Base-by-base conservation (phyloP, 495 filamentous ascomycete genomes). In the Aspergillus incahuasiensis region DNA sequence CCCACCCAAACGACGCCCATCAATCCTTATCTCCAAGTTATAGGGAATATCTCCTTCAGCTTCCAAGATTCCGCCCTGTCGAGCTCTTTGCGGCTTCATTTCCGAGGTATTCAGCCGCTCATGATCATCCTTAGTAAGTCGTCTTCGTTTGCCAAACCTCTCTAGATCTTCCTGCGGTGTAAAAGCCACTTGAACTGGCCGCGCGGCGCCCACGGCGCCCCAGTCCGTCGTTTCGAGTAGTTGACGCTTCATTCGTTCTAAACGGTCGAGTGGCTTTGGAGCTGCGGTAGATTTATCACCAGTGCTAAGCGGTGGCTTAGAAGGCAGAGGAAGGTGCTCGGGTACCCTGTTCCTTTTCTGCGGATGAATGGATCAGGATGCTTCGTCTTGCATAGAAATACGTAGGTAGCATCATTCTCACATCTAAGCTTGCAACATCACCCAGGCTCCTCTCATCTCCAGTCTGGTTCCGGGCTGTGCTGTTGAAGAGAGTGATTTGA, bases 61-160 rank as follows among this genome's bases (percentile, higher is more conserved):
- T 16, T 59, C 60, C 6, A 56, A 58, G 3, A 48, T 42, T 22
- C 49, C n/a, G 5, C 48, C 43, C 50, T 24, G 13, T 5, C 30
- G 34, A 47, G 11, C 25, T 34, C 34, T 45, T 41, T 15, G 20
- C 19, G 30, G 54, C 43, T 19, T 19, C 43, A 38, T 34, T 7
- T 48, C 9, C 20, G 59, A 32, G 35, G 53, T 46, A n/a, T 58
- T 63, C 48, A 71, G 52, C 30, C 69, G 63, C 28, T 56, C 56
- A 18, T 61, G 60, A 35, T 76, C 71, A 0, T 42, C 34, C 5
- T 68, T 65, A n/a, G 69, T 73, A 25, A 76, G 42, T 61, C 56
- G 71, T 16, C 74, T 58, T 48, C 74, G 60, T 57, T 70, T 75
- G 3, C 72, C 74, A 61, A 76, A 71, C 19, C 55, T 59, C 47